Conservation (phyloP, 352 stramenopile species). For the Globisporangium cylindrosporum region DNA sequence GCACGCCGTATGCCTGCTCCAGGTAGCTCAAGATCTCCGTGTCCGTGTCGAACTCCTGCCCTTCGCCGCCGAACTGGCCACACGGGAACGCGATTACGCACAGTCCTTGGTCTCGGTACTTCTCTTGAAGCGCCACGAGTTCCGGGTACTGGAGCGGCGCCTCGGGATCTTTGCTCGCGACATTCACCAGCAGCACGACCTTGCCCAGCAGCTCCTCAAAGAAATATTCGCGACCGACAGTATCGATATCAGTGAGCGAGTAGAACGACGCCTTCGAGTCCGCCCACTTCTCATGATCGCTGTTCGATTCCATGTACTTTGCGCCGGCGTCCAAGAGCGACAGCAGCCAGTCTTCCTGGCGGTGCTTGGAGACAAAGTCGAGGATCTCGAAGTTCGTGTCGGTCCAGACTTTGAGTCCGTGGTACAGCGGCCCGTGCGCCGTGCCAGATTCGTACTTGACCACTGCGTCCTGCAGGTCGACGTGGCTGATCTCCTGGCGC, state of each 20-base stretch:
- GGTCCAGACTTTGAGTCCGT: slow-evolving; percentile 16
- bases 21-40: slow-evolving; percentile 32
- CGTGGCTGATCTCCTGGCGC: slow-evolving; percentile 14
- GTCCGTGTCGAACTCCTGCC: slow-evolving; percentile 47
- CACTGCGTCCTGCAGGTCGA: slow-evolving; percentile 13
- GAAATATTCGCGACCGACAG: slow-evolving; percentile 11
- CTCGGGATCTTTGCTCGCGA: slow-evolving; percentile 71
- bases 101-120: slow-evolving; percentile 42
- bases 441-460: slow-evolving; percentile 19
- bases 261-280: slow-evolving; percentile 17
- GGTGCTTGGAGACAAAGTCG: slow-evolving; percentile 16
- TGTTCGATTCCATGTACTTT: slow-evolving; percentile 14
- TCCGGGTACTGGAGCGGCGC: slow-evolving; percentile 76
- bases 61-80: slow-evolving; percentile 72
- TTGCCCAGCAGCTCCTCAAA: slow-evolving; percentile 31
- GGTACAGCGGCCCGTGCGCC: slow-evolving; percentile 5
- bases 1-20: slow-evolving; percentile 21
- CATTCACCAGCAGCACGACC: slow-evolving; percentile 74
- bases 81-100: slow-evolving; percentile 69
- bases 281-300: slow-evolving; percentile 4
- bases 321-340: slow-evolving; percentile 18
- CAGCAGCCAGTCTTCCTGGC: slow-evolving; percentile 20
- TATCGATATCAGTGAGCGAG: slow-evolving; percentile 13
- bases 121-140: slow-evolving; percentile 50
- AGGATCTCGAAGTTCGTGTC: slow-evolving; percentile 12